Evolutionary conservation across 331 rosid species (phyloP).

Genomic region (Malus hybrid): DNA sequence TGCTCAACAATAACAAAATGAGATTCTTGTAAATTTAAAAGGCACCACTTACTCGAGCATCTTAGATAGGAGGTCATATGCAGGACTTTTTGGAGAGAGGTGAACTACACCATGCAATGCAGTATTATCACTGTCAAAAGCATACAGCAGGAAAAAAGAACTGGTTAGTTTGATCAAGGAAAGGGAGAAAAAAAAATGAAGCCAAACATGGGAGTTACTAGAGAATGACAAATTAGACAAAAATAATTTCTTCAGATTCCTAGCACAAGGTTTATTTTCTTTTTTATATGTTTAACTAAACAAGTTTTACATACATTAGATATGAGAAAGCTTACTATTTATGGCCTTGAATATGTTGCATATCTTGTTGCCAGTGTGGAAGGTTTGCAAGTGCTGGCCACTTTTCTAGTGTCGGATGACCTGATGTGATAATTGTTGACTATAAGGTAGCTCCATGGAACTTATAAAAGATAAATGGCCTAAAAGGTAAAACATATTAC

Average conservation of each 20-base stretch:
- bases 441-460: constrained; percentile 21
- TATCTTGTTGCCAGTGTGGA: constrained; percentile 86
- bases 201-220: not conserved
- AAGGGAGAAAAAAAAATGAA: not conserved
- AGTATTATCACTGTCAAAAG: constrained; percentile 66
- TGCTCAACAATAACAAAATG: not conserved
- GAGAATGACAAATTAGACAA: not conserved
- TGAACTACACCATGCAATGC: constrained; percentile 65
- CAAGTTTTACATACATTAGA: not conserved
- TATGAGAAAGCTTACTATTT: constrained; percentile 56
- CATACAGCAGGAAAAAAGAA: not conserved
- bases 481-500: constrained; percentile 31
- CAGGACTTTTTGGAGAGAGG: constrained; percentile 69
- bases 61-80: constrained; percentile 86
- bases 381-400: constrained; percentile 92
- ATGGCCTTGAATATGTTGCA: constrained; percentile 66
- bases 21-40: constrained; percentile 11
- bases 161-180: not conserved
- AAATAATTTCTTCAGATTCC: not conserved
- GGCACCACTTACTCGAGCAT: constrained; percentile 92
- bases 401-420: constrained; percentile 93
- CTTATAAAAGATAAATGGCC: constrained; percentile 14
- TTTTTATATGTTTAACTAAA: not conserved
- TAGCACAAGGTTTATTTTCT: not conserved
- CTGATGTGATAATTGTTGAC: constrained; percentile 45